Base-by-base conservation (phyloP, 768 basidiomycete species). In the Candolleomyces aberdarensis region DNA sequence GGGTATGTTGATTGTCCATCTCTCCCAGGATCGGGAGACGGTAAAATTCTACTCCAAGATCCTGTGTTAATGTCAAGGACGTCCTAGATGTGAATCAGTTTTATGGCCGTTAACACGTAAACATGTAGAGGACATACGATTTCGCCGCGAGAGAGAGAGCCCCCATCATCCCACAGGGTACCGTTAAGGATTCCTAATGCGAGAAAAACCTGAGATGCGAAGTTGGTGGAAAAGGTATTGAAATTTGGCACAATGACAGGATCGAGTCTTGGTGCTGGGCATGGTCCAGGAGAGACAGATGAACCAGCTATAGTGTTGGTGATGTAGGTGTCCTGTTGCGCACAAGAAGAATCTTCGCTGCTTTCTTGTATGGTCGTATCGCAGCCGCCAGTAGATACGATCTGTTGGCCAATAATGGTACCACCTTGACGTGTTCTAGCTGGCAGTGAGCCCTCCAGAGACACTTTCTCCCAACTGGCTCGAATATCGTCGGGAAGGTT, bases 21-120 rank as follows among this genome's bases (percentile, higher is more conserved):
- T n/a, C 76, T 72, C 17, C 78, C 81, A 47, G 92, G 91, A 69
- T 93, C 91, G 40, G 90, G 90, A 40, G 91, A 79, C 43, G 91
- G 91, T 40, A 92, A 71, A 17, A 91, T 71, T 64, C 91, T 83
- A 51, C 83, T 85, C 92, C 90, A 93, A 9, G 80, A 75, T 6
- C 83, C 87, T 2, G 85, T 81, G 39, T 78, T 74, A 36, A 80
- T 76, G 63, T 91, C 83, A 43, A 92, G 73, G 13, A 92, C 75
- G 59, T 81, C 86, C 87, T 89, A 56, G 2, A 59, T 26, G 26
- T 43, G 41, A n/a, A 48, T 56, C 14, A 62, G 17, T 60, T 62
- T 44, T 63, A 22, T 61, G 9, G 44, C 31, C 43, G 54, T 32
- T 22, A 58, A 57, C 54, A 13, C 29, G 13, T 31, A 57, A 53